These are phyloP conservation scores for Globisporangium cystogenes DNA, from an alignment of 352 stramenopile species.

Conservation along the genomic window DNA sequence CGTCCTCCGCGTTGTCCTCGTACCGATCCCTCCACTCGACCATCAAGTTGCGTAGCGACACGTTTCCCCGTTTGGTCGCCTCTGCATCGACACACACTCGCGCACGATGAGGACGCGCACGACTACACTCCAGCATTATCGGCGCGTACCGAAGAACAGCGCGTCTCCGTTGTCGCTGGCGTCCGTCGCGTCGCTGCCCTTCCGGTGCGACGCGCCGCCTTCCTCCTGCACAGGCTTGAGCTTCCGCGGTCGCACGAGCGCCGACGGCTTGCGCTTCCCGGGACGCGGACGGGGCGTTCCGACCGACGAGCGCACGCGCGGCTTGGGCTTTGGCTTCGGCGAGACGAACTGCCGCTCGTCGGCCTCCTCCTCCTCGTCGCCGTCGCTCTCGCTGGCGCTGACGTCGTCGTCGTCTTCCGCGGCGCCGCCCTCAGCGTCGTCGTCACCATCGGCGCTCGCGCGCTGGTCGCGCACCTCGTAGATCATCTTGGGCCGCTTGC, in stretches of 20 bases:
- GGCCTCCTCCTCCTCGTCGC: slow-evolving; percentile 13
- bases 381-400: slow-evolving; percentile 20
- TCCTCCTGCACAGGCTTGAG: slow-evolving; percentile 23
- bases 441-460: not conserved
- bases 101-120: not conserved
- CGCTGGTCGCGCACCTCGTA: slow-evolving; percentile 67
- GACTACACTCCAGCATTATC: not conserved
- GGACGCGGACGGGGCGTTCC: not conserved
- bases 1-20: slow-evolving; percentile 44
- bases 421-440: slow-evolving; percentile 16
- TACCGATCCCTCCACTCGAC: slow-evolving; percentile 69
- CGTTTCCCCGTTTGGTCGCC: slow-evolving; percentile 44
- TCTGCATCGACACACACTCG: slow-evolving; percentile 22
- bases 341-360: slow-evolving; percentile 15
- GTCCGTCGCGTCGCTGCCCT: slow-evolving; percentile 10
- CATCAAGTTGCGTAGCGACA: slow-evolving; percentile 43
- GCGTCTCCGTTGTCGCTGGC: slow-evolving; percentile 3
- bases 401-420: slow-evolving; percentile 16
- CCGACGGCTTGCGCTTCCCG: slow-evolving; percentile 13
- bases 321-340: slow-evolving; percentile 7
- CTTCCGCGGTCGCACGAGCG: slow-evolving; percentile 18
- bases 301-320: not conserved
- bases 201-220: not conserved
- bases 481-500: slow-evolving; percentile 57
- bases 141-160: slow-evolving; percentile 4